These are phyloP conservation scores for Botrytis galanthina DNA, from an alignment of 2,329 filamentous ascomycete species.

Conservation along the genomic window DNA sequence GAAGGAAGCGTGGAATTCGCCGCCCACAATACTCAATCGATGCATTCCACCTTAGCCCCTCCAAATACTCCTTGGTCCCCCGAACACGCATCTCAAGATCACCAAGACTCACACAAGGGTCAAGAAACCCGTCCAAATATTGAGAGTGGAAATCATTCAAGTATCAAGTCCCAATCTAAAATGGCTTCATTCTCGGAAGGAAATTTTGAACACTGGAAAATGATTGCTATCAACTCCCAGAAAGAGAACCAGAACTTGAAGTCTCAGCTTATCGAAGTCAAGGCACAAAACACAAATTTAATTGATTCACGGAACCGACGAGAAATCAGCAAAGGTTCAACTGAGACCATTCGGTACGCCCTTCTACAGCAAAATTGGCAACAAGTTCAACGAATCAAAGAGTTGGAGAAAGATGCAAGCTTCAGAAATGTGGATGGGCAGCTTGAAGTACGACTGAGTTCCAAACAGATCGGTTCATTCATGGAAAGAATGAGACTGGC, in stretches of 20 bases:
- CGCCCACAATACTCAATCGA: background rate
- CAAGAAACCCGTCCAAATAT: background rate
- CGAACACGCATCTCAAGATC: background rate
- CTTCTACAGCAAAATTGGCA: background rate
- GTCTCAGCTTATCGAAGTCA: background rate
- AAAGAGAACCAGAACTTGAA: background rate
- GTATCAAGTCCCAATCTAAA: background rate
- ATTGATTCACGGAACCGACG: constrained; percentile 8
- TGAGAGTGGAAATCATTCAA: background rate
- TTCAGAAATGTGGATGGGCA: background rate
- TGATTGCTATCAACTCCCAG: background rate
- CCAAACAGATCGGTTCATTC: background rate
- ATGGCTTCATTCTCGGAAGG: background rate
- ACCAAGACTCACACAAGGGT: background rate
- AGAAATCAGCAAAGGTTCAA: background rate
- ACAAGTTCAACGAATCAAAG: background rate
- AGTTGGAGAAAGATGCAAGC: background rate
- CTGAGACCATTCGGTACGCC: background rate
- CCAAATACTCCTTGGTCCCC: background rate
- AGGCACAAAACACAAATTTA: constrained; percentile 3
- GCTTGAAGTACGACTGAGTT: background rate
- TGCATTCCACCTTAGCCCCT: background rate
- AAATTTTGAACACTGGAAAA: background rate
- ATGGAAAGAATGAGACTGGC: background rate
- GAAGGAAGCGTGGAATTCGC: background rate